These are phyloP conservation scores for Ceriops tagal DNA, from an alignment of 345 rosid species.

Conservation along the genomic window DNA sequence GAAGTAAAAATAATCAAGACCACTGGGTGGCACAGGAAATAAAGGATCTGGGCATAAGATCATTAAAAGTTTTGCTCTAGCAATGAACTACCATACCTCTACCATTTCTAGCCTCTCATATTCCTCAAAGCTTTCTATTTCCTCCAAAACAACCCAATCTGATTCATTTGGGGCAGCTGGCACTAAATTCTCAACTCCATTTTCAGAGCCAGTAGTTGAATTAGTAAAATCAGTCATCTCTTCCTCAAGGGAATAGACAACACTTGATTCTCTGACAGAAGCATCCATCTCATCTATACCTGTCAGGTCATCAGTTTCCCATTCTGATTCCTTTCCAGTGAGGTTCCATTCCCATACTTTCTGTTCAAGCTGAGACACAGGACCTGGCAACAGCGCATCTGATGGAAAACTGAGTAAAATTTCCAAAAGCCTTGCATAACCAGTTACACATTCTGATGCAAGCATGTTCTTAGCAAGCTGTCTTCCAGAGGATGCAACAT, in stretches of 20 bases:
- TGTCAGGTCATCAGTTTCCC: conserved; percentile 28
- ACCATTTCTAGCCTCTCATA: conserved; percentile 70
- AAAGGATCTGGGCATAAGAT: background rate
- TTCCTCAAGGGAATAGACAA: conserved; percentile 62
- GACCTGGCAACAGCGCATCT: conserved; percentile 64
- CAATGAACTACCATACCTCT: conserved; percentile 61
- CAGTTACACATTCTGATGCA: conserved; percentile 72
- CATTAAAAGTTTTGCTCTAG: background rate
- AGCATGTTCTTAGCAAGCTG: conserved; percentile 70
- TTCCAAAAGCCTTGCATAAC: conserved; percentile 78
- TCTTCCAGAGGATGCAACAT: conserved; percentile 75
- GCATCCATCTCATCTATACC: conserved; percentile 24
- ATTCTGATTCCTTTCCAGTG: conserved; percentile 42
- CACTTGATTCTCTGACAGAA: conserved; percentile 35
- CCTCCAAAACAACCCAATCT: conserved; percentile 67
- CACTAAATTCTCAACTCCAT: conserved; percentile 34
- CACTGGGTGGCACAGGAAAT: background rate
- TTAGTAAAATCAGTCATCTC: conserved; percentile 37
- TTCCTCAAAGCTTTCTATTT: conserved; percentile 65
- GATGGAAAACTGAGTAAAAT: conserved; percentile 73
- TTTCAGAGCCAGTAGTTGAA: conserved; percentile 37
- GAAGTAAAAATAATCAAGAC: background rate
- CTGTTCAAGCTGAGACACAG: conserved; percentile 53
- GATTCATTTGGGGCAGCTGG: conserved; percentile 54
- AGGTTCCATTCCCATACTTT: conserved; percentile 78